Evolutionary conservation across 2,329 filamentous ascomycete species (phyloP), one percentile per base, ranked within the genome.

Genomic region (Cladophialophora psammophila): DNA sequence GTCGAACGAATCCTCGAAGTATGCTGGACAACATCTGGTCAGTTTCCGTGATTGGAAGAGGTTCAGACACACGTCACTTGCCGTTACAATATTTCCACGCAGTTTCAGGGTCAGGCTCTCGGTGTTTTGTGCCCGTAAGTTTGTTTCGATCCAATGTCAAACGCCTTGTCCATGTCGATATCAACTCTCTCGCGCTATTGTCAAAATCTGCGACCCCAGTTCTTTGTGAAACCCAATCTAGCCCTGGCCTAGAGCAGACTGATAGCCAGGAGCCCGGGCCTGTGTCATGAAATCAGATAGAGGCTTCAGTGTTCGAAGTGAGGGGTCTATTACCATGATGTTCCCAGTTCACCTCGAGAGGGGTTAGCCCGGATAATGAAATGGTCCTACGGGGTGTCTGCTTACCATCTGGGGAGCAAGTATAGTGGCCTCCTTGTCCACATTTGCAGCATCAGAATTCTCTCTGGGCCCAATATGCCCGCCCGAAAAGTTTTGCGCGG

Each of bases 41-140:
- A 48, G 42, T n/a, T 20, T 48, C 20, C 20, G 42, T 9, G 36
- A 18, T 18, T 6, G 7, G n/a, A 48, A 20, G 20, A 20, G 20
- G 1, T 2, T 7, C n/a, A 48, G 9, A 38, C 5, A 20, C 42
- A 48, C 42, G 8, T 48, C 42, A 48, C 42, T 48, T 48, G 42
- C 42, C 42, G 20, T 48, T 48, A 20, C 42, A 48, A 10, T 63
- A 63, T 54, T 55, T 63, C 60, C 60, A 63, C 2, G 60, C 60
- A 18, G 45, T 54, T 15, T 64, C 53, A 20, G 53, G n/a, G 32
- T 64, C 60, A 20, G 60, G 60, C 31, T 63, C 60, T 55, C 31
- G 35, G 53, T 63, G 48, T 48, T 48, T 13, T 10, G 26, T 42
- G 1, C 40, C 32, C 48, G 57, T n/a, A 20, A 35, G 15, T 32